Evolutionary conservation across 2,329 filamentous ascomycete genomes (phyloP).

Genomic region (Teratosphaeria viscida): DNA sequence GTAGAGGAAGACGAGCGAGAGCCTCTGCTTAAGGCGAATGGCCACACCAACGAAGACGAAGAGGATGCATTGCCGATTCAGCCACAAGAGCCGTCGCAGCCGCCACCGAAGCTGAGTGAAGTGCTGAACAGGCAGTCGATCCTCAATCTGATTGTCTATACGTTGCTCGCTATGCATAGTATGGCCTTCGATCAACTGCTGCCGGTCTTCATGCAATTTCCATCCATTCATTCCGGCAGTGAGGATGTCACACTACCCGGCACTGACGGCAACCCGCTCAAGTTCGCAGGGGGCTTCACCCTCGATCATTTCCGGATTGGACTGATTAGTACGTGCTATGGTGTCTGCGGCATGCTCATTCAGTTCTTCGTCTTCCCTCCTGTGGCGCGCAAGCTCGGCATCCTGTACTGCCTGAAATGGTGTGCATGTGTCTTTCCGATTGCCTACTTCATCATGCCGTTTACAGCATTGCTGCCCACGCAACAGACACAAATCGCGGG

Average conservation of each 20-base stretch:
- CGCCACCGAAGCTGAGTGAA: slow-evolving; percentile 42
- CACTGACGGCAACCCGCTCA: slow-evolving; percentile 52
- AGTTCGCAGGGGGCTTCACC: slow-evolving; percentile 75
- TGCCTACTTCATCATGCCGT: slow-evolving; percentile 73
- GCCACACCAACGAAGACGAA: slow-evolving; percentile 8
- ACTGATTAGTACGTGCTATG: slow-evolving; percentile 74
- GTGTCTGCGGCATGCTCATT: slow-evolving; percentile 64
- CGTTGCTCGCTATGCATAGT: slow-evolving; percentile 68
- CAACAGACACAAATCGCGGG: slow-evolving; percentile 44
- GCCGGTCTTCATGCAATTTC: slow-evolving; percentile 79
- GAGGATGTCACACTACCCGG: slow-evolving; percentile 38
- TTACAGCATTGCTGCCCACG: slow-evolving; percentile 54
- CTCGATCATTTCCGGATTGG: slow-evolving; percentile 65
- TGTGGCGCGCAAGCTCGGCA: slow-evolving; percentile 61
- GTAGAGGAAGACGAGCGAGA: slow-evolving; percentile 11
- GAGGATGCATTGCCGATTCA: slow-evolving; percentile 4
- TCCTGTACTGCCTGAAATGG: slow-evolving; percentile 61
- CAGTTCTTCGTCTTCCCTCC: slow-evolving; percentile 82
- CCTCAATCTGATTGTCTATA: slow-evolving; percentile 57
- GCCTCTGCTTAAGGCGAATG: slow-evolving; percentile 15
- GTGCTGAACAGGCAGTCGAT: slow-evolving; percentile 66
- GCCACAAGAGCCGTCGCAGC: slow-evolving; percentile 12
- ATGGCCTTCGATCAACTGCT: slow-evolving; percentile 81
- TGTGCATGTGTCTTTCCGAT: slow-evolving; percentile 60
- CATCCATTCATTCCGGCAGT: slow-evolving; percentile 22